Percentiles rank a stretch among this genome's conserved stretches.
Conservation (phyloP, 805 yeast genomes). For the Candida khao-thaluensis region DNA sequence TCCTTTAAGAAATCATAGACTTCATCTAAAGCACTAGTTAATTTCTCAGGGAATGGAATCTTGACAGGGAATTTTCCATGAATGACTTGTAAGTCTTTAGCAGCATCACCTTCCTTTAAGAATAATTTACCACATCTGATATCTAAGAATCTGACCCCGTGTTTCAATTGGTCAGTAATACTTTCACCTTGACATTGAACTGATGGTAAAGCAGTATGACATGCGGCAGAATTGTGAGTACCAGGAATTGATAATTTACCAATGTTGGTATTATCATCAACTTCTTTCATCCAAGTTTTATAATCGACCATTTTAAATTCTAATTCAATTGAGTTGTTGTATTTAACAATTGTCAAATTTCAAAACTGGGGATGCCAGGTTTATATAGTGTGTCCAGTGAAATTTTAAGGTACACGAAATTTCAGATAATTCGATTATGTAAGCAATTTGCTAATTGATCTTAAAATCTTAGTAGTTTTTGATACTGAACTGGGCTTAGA, state of each 20-base stretch:
- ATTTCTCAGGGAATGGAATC: constrained; percentile 53
- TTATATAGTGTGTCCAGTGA: constrained; percentile 2
- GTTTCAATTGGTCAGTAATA: constrained; percentile 58
- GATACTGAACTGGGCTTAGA: background rate
- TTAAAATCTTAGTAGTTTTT: background rate
- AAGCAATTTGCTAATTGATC: background rate
- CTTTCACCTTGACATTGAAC: constrained; percentile 72
- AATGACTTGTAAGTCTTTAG: constrained; percentile 59
- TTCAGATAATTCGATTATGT: constrained; percentile 4
- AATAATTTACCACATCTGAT: constrained; percentile 61
- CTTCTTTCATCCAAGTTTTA: constrained; percentile 52
- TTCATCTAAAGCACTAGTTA: constrained; percentile 53
- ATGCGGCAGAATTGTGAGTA: constrained; percentile 83
- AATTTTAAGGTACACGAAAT: constrained; percentile 7
- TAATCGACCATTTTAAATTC: constrained; percentile 35
- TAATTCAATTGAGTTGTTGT: constrained; percentile 5
- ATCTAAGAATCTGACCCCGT: constrained; percentile 78
- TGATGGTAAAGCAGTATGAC: constrained; percentile 67
- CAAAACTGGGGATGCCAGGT: constrained; percentile 1
- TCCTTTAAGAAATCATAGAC: constrained; percentile 55
- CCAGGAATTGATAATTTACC: constrained; percentile 69
- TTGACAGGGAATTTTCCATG: constrained; percentile 78
- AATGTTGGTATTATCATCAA: constrained; percentile 51
- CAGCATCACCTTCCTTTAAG: constrained; percentile 47
- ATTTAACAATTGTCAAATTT: background rate